These are phyloP conservation scores for Neurospora sp. DNA, from an alignment of 495 filamentous ascomycete species.

Conservation along the genomic window DNA sequence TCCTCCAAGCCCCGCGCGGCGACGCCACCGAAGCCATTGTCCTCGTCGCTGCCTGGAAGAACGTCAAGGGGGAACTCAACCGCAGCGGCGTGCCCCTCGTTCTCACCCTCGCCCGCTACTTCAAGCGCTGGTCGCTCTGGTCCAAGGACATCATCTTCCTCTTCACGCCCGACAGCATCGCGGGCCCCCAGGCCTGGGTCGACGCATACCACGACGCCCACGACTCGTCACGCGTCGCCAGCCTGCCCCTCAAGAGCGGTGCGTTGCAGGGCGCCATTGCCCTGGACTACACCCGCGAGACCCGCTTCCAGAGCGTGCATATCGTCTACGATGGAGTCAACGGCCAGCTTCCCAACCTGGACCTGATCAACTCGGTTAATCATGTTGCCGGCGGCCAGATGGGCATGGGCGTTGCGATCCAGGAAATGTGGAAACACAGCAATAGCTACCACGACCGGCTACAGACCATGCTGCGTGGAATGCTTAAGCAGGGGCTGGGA, in stretches of 20 bases:
- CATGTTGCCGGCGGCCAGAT: conserved; percentile 84
- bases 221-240: conserved; percentile 49
- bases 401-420: conserved; percentile 71
- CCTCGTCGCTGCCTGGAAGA: conserved; percentile 79
- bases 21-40: conserved; percentile 99
- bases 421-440: conserved; percentile 78
- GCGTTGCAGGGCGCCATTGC: conserved; percentile 87
- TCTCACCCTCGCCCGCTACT: conserved; percentile 82
- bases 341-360: conserved; percentile 88
- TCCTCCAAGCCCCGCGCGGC: conserved; percentile 88
- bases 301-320: conserved; percentile 75
- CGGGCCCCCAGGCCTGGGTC: conserved; percentile 92
- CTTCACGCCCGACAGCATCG: conserved; percentile 76
- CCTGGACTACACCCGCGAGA: conserved; percentile 82
- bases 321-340: conserved; percentile 95
- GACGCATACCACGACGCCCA: conserved; percentile 94
- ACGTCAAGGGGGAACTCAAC: conserved; percentile 71
- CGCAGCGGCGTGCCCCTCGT: conserved; percentile 76
- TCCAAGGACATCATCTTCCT: conserved; percentile 97
- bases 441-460: conserved; percentile 77
- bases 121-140: conserved; percentile 96
- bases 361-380: conserved; percentile 90
- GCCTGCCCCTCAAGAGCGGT: conserved; percentile 85
- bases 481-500: conserved; percentile 84
- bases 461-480: conserved; percentile 82